A percentile compares a stretch with the other conserved stretches of the same genome.
Conservation (phyloP, 345 rosid genomes). For the Salix suchowensis region DNA sequence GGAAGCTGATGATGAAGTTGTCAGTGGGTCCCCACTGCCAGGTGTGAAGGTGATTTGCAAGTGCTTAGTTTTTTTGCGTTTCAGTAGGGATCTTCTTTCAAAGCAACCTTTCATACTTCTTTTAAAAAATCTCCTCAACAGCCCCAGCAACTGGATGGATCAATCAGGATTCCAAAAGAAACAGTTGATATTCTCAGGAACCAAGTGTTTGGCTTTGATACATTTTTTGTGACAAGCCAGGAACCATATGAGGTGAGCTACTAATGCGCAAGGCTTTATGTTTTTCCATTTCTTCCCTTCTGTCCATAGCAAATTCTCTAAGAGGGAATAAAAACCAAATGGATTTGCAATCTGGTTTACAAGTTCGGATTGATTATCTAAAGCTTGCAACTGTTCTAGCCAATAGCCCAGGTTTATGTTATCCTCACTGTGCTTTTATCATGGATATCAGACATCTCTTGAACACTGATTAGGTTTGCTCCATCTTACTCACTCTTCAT, state of each 20-base stretch:
- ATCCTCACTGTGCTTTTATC: no score
- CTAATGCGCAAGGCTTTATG: neutral
- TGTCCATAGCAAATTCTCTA: slow-evolving; percentile 1
- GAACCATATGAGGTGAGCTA: slow-evolving; percentile 90
- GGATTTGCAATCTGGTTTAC: neutral
- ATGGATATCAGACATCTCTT: no score
- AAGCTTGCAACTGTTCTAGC: neutral
- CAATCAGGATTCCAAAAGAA: slow-evolving; percentile 73
- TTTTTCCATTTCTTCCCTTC: neutral
- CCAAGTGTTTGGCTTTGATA: slow-evolving; percentile 94
- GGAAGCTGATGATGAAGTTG: slow-evolving; percentile 59
- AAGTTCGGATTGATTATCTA: slow-evolving; percentile 1
- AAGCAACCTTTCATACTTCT: slow-evolving; percentile 15
- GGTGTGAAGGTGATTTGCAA: slow-evolving; percentile 80
- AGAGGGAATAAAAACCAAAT: slow-evolving; percentile 3
- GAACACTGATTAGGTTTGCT: no score
- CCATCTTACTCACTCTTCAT: no score
- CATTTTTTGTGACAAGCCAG: slow-evolving; percentile 89
- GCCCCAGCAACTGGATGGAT: slow-evolving; percentile 74
- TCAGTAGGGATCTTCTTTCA: slow-evolving; percentile 5
- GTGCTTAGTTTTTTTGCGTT: slow-evolving; percentile 16
- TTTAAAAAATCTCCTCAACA: slow-evolving; percentile 32
- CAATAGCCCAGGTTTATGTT: no score
- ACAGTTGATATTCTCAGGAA: slow-evolving; percentile 76
- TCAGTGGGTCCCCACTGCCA: slow-evolving; percentile 90